Evolutionary conservation across 108 stramenopile species (phyloP).

Genomic region (Hondaea fermentalgiana): DNA sequence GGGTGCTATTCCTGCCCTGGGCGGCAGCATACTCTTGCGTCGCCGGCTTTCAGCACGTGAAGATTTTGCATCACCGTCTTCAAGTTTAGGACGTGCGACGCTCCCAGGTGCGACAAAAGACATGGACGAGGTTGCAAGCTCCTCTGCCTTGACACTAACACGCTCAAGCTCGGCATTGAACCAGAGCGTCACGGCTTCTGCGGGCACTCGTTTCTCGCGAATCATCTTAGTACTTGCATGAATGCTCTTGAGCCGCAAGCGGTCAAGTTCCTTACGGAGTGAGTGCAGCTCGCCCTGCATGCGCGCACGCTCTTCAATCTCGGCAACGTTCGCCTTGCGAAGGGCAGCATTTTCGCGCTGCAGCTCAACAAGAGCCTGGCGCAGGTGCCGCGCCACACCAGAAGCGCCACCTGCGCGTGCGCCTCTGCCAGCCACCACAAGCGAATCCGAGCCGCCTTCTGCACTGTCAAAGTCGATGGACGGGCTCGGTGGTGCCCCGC

Average conservation of each 20-base stretch:
- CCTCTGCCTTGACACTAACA: background rate
- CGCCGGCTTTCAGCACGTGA: no score
- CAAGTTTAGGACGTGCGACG: no score
- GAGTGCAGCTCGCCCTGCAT: background rate
- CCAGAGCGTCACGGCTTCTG: background rate
- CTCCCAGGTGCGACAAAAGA: no score
- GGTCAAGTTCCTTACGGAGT: background rate
- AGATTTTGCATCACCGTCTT: no score
- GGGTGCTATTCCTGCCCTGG: background rate
- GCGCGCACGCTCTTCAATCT: background rate
- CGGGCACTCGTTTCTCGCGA: background rate
- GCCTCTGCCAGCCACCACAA: background rate
- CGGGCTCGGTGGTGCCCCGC: background rate
- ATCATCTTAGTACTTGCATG: background rate
- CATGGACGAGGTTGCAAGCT: background rate
- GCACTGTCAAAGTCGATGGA: background rate
- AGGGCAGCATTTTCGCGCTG: background rate
- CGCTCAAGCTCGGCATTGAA: background rate
- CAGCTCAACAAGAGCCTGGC: background rate
- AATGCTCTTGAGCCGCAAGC: background rate
- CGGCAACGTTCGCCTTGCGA: background rate
- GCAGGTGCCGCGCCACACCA: background rate
- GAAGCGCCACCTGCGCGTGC: background rate
- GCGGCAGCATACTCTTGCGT: no score
- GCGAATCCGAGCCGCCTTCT: background rate